Evolutionary conservation across 208 protist genomes (phyloP).

Genomic region (Polymyxa betae): DNA sequence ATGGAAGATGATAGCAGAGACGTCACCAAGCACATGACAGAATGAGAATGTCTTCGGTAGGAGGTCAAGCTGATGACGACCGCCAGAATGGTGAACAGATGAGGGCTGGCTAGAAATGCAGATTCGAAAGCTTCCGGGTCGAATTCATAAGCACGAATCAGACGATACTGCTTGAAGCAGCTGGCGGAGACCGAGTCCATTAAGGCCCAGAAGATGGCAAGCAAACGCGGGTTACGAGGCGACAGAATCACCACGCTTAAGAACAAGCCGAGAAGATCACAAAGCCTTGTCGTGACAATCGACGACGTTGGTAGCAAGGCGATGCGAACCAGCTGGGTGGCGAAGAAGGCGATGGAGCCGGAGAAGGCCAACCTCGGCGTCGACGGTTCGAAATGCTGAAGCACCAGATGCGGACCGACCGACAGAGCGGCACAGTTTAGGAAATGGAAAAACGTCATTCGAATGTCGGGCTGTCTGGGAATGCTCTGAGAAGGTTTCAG

Average conservation of each 20-base stretch:
- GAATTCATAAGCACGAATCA: slow-evolving; percentile 26
- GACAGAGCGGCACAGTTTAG: slow-evolving; percentile 23
- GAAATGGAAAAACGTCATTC: slow-evolving; percentile 46
- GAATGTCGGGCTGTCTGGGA: no score
- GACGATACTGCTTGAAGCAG: neutral
- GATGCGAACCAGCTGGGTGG: neutral
- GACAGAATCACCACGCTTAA: neutral
- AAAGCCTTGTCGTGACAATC: neutral
- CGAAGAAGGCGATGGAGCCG: neutral
- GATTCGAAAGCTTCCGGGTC: neutral
- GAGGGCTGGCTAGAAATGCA: neutral
- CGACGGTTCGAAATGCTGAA: neutral
- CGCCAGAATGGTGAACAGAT: neutral
- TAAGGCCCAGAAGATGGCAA: neutral
- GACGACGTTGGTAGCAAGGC: neutral
- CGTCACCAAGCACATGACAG: no score
- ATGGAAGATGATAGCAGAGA: no score
- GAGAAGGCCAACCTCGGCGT: neutral
- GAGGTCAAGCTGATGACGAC: neutral
- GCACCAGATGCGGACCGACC: neutral
- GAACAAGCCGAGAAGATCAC: neutral
- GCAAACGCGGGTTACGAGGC: neutral
- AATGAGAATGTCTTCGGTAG: no score
- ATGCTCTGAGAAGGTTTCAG: no score
- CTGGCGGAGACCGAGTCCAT: neutral